These are phyloP conservation scores for Mollisia scopiformis DNA, from an alignment of 2,329 filamentous ascomycete species.

Conservation along the genomic window DNA sequence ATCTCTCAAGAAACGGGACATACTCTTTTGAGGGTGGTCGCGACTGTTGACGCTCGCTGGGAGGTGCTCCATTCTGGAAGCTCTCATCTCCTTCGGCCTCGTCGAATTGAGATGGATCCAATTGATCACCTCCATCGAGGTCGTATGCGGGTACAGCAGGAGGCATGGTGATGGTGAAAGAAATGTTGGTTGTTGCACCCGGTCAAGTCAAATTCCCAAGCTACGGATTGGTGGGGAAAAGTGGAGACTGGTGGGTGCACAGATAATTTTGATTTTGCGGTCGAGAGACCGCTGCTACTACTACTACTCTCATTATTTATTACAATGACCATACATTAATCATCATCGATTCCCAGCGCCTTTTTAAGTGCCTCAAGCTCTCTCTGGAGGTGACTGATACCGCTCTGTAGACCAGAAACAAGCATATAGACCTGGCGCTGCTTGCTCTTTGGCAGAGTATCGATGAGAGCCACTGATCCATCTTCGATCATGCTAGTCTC, in stretches of 20 bases:
- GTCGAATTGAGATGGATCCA: constrained; percentile 4
- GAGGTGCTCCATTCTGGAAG: not conserved
- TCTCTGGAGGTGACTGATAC: constrained; percentile 36
- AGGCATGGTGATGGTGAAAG: constrained; percentile 7
- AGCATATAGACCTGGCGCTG: constrained; percentile 37
- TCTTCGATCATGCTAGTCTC: constrained; percentile 26
- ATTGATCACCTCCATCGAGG: constrained; percentile 2
- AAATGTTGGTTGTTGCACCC: not conserved
- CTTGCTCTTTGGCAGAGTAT: constrained; percentile 35
- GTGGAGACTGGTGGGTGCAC: too few species aligned
- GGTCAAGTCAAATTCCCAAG: too few species aligned
- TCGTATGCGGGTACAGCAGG: constrained; percentile 1
- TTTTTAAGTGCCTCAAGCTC: constrained; percentile 35
- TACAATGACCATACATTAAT: constrained; percentile 12
- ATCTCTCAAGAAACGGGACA: constrained; percentile 22
- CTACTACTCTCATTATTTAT: too few species aligned
- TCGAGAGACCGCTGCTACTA: too few species aligned
- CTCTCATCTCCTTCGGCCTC: not conserved
- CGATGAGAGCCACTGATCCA: constrained; percentile 31
- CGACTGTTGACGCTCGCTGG: not conserved
- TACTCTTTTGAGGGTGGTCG: constrained; percentile 1
- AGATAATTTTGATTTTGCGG: too few species aligned
- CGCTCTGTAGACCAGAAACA: constrained; percentile 34
- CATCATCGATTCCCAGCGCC: constrained; percentile 36
- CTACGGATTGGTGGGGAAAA: too few species aligned